Evolutionary conservation across 2,329 filamentous ascomycete species (phyloP), one percentile per base, ranked within the genome.

Genomic region (Trichophyton equinum): DNA sequence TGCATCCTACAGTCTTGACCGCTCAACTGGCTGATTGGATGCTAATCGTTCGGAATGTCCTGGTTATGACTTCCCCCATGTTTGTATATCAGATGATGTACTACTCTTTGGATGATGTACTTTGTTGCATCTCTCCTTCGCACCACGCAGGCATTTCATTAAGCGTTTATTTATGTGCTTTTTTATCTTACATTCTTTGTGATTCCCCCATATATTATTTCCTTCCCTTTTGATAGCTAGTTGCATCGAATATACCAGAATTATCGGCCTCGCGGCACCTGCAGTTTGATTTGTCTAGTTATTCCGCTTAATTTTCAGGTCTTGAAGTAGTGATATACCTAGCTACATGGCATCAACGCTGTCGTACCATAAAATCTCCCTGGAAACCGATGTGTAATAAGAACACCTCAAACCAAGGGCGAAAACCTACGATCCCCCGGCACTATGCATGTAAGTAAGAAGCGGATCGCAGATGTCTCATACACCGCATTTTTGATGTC

Each of bases 121-220:
- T 55, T 22, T 55, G 51, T 36, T 38, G 33, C 33, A 9, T 38
- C 13, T 38, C 4, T 53, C 49, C 15, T 55, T 36, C 3, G 8
- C 11, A 55, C 33, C 27, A 36, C 18, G 51, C 51, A 8, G 51
- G 30, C 30, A 53, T 55, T 33, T 30, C 13, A 25, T 51, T 20
- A 33, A 55, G 51, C 51, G 51, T 55, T 36, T 55, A 9, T 30
- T 51, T 22, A 22, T 51, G 46, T 36, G n/a, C 15, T 36, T 20
- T 13, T 53, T 53, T 18, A 55, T 15, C 15, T 2, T 55, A n/a
- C 51, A 36, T 55, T 55, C 51, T 55, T 30, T 55, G 33, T 36
- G 51, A 36, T 33, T 55, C 51, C 51, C 51, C 51, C 51, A 47
- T 51, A 25, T 51, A 22, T 51, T 51, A 27, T 51, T 55, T 55